These are phyloP conservation scores for Globisporangium rhizosaccharum DNA, from an alignment of 352 stramenopile genomes.

Conservation along the genomic window DNA sequence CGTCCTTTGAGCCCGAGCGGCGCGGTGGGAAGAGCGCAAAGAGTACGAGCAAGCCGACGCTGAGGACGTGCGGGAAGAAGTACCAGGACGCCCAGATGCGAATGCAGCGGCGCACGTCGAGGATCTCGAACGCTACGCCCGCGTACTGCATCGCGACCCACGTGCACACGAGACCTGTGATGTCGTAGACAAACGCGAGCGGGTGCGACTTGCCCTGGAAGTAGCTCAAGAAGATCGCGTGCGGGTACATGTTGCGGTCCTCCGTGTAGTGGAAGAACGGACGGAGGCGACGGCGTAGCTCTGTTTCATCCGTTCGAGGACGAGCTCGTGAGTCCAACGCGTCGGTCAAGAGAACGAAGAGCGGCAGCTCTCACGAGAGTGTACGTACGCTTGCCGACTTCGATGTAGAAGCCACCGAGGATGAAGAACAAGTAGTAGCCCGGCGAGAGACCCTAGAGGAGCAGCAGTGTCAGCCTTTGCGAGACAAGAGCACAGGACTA, in stretches of 20 bases:
- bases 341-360: background rate
- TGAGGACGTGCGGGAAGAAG: constrained; percentile 68
- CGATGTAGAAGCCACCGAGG: constrained; percentile 77
- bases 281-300: constrained; percentile 65
- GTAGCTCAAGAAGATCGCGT: constrained; percentile 79
- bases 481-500: background rate
- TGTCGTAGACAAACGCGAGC: constrained; percentile 75
- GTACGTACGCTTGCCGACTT: constrained; percentile 75
- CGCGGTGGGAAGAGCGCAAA: constrained; percentile 56
- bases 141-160: constrained; percentile 86
- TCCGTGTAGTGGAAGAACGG: constrained; percentile 86
- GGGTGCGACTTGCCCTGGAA: constrained; percentile 67
- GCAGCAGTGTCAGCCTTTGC: background rate
- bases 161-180: constrained; percentile 62
- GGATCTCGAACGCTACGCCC: constrained; percentile 80
- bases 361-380: background rate
- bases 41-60: constrained; percentile 51
- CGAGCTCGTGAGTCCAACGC: background rate
- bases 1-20: constrained; percentile 16
- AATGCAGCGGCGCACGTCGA: constrained; percentile 69
- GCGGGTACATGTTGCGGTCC: constrained; percentile 67
- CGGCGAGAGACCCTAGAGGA: constrained; percentile 63
- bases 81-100: constrained; percentile 79
- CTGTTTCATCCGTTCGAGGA: constrained; percentile 16
- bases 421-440: constrained; percentile 89